Conservation (phyloP, 1,284 basidiomycete species). For the Wolfiporia cocos region DNA sequence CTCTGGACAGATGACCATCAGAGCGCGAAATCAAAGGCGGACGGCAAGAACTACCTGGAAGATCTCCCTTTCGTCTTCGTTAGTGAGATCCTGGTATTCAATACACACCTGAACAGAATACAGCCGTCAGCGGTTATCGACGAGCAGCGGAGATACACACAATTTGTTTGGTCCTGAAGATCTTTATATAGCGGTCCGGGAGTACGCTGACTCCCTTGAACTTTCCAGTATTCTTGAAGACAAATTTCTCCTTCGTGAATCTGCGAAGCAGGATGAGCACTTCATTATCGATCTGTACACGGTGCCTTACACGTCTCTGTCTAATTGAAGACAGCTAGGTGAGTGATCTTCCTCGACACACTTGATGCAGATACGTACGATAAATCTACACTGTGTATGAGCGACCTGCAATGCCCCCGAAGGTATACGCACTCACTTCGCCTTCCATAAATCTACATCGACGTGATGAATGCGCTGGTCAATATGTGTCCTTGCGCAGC, state of each 20-base stretch:
- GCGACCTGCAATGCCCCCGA: no score
- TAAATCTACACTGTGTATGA: no score
- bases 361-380: conserved; percentile 1
- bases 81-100: conserved; percentile 58
- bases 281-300: neutral
- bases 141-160: conserved; percentile 19
- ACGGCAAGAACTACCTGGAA: conserved; percentile 49
- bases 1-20: conserved; percentile 34
- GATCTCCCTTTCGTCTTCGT: conserved; percentile 64
- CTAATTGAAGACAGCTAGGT: conserved; percentile 22
- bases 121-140: neutral
- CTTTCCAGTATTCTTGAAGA: conserved; percentile 38
- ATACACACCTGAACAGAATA: conserved; percentile 41
- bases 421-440: conserved; percentile 34
- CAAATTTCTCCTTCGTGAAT: conserved; percentile 43
- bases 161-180: conserved; percentile 63
- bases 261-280: conserved; percentile 14
- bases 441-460: conserved; percentile 58
- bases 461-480: neutral
- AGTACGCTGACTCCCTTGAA: conserved; percentile 30
- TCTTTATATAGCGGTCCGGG: conserved; percentile 42
- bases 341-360: neutral
- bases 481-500: neutral
- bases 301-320: conserved; percentile 47
- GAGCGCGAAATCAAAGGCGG: neutral